Conservation (phyloP, 2,329 filamentous ascomycete genomes). For the Pseudophaeomoniella oleicola region DNA sequence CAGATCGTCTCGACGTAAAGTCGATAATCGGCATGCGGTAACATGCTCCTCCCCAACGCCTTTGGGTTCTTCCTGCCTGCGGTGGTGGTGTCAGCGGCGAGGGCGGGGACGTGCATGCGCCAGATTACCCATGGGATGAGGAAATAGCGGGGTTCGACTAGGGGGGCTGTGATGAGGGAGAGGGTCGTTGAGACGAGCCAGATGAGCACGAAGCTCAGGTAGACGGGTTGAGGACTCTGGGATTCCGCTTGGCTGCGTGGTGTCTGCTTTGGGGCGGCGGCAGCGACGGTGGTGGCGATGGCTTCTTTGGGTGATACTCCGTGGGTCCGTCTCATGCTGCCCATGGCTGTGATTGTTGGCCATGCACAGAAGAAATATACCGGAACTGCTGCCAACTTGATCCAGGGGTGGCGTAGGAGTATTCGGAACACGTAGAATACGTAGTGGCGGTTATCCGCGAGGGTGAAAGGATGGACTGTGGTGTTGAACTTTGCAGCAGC, state of each 20-base stretch:
- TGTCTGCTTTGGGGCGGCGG: constrained; percentile 7
- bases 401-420: constrained; percentile 48
- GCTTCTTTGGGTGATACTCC: constrained; percentile 10
- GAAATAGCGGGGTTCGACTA: constrained; percentile 93
- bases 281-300: constrained; percentile 7
- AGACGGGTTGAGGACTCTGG: constrained; percentile 14
- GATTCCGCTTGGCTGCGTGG: constrained; percentile 12
- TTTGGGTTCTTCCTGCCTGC: background rate
- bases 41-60: constrained; percentile 4
- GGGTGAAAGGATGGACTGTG: constrained; percentile 84
- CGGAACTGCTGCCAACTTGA: constrained; percentile 54
- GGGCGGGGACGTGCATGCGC: constrained; percentile 57
- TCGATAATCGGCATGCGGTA: constrained; percentile 17
- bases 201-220: constrained; percentile 40
- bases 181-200: constrained; percentile 58
- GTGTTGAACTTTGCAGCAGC: constrained; percentile 65
- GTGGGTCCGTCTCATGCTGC: constrained; percentile 18
- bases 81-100: background rate
- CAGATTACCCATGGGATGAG: constrained; percentile 92
- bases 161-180: constrained; percentile 71
- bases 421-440: constrained; percentile 92
- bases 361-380: constrained; percentile 60
- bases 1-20: constrained; percentile 40
- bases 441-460: constrained; percentile 94
- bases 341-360: constrained; percentile 51